These are phyloP conservation scores for Fusarium acutatum DNA, from an alignment of 2,329 filamentous ascomycete genomes.

Conservation along the genomic window DNA sequence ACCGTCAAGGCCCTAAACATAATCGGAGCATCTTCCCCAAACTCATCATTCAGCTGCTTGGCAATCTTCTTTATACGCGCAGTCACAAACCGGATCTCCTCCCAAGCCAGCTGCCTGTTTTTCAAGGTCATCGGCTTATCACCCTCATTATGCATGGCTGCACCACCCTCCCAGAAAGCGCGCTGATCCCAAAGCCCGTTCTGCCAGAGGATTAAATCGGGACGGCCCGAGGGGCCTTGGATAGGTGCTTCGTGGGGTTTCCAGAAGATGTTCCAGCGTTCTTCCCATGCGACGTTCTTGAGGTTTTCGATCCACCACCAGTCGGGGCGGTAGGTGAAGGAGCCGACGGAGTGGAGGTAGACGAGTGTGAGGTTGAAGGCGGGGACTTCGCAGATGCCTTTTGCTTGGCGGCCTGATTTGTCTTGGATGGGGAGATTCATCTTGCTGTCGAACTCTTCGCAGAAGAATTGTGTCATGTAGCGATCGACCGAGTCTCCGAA, in stretches of 20 bases:
- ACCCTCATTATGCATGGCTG: background rate
- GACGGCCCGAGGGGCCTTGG: conserved; percentile 16
- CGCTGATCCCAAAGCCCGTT: conserved; percentile 31
- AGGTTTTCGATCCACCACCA: conserved; percentile 35
- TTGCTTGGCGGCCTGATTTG: background rate
- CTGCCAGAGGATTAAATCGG: conserved; percentile 30
- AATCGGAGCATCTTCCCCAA: conserved; percentile 1
- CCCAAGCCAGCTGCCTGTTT: conserved; percentile 26
- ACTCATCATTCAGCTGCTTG: conserved; percentile 8
- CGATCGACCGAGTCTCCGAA: conserved; percentile 30
- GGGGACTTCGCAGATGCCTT: conserved; percentile 9
- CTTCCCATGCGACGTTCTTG: conserved; percentile 24
- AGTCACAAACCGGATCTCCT: conserved; percentile 26
- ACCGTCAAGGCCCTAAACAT: conserved; percentile 30
- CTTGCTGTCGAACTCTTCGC: conserved; percentile 16
- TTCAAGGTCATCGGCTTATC: conserved; percentile 3
- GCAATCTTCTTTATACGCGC: conserved; percentile 29
- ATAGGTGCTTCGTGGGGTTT: conserved; percentile 18
- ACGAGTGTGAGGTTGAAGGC: conserved; percentile 17
- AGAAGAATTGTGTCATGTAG: conserved; percentile 30
- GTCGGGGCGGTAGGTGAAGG: conserved; percentile 25
- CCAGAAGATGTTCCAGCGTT: conserved; percentile 26
- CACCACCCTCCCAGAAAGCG: conserved; percentile 16
- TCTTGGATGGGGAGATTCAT: conserved; percentile 18
- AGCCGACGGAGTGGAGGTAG: conserved; percentile 26